Conservation (phyloP, 2,329 filamentous ascomycete species). For the Penicillium sp. region DNA sequence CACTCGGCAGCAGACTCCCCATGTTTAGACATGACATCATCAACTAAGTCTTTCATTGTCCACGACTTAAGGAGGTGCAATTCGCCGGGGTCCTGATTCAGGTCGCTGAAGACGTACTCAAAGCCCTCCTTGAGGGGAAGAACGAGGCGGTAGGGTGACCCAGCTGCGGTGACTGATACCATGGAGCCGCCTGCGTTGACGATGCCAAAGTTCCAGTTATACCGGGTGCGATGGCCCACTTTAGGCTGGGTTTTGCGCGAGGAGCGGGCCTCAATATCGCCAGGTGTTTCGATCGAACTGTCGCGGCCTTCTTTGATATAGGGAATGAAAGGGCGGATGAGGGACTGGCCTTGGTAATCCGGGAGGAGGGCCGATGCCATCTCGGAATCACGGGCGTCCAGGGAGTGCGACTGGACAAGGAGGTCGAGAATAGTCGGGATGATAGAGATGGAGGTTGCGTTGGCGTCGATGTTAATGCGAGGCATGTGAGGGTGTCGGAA, state of each 20-base stretch:
- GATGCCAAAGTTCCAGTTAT: slow-evolving; percentile 37
- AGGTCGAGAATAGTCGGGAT: slow-evolving; percentile 52
- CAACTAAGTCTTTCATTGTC: slow-evolving; percentile 28
- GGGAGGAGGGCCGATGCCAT: slow-evolving; percentile 45
- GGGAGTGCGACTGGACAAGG: slow-evolving; percentile 44
- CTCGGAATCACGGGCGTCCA: slow-evolving; percentile 36
- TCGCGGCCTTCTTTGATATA: slow-evolving; percentile 11
- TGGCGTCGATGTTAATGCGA: slow-evolving; percentile 44
- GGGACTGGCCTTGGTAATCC: slow-evolving; percentile 52
- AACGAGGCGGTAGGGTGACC: slow-evolving; percentile 69
- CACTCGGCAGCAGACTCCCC: slow-evolving; percentile 37
- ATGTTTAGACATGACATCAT: slow-evolving; percentile 28
- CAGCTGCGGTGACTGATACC: slow-evolving; percentile 70
- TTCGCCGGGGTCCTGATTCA: slow-evolving; percentile 39
- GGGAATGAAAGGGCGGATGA: slow-evolving; percentile 44
- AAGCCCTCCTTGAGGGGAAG: slow-evolving; percentile 78
- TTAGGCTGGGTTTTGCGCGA: slow-evolving; percentile 5
- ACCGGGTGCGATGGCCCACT: slow-evolving; percentile 19
- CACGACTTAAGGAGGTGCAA: slow-evolving; percentile 33
- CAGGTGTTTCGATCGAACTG: neutral
- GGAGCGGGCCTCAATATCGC: neutral
- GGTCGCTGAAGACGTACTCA: slow-evolving; percentile 39
- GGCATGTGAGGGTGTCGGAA: slow-evolving; percentile 50
- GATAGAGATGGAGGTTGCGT: slow-evolving; percentile 48
- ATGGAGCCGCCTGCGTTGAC: slow-evolving; percentile 45